Evolutionary conservation across 805 yeast species (phyloP), one percentile per base, ranked within the genome.

Genomic region (Maudiozyma serrabonitensis): DNA sequence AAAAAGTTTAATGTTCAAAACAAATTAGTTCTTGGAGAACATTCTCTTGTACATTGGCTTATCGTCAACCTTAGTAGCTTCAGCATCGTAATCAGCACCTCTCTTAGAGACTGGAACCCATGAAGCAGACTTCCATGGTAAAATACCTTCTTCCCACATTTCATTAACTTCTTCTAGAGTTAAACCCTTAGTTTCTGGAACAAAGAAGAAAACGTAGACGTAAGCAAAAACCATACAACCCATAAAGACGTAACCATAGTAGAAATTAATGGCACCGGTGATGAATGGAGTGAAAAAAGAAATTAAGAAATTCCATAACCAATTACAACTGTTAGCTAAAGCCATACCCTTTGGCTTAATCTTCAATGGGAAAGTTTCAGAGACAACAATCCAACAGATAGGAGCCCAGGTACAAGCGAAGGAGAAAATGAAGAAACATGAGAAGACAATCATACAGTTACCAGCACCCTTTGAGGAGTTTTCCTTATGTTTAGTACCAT

Each of bases 91-190:
- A 28, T 41, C 41, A 28, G 52, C 53, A 40, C 41, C 53, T 53
- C 59, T 56, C 56, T 56, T 47, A 51, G 64, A 44, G 37, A 76
- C 70, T 54, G 81, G 80, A 47, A 67, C 70, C 76, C 75, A 80
- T 49, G 55, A 57, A 25, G 68, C 52, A n/a, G 81, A 78, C 47
- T 60, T 55, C 73, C 45, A 42, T n/a, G 45, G 25, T 28, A 28
- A 19, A 25, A 31, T 73, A 70, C 62, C 66, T 41, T 66, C 60
- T 35, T 74, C 58, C 60, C 70, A 73, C 69, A 80, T 67, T 60
- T 75, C 81, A 64, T 85, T 88, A 54, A 85, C 84, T 66, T 85
- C 87, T 68, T 85, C 93, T 65, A 86, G 76, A 45, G 84, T 75
- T 61, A 84, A 75, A 51, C 91, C 91, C 71, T 42, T 42, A 19